Percentiles rank a stretch among this genome's conserved stretches.
Conservation (phyloP, 768 basidiomycete species). For the Epithele typhae region DNA sequence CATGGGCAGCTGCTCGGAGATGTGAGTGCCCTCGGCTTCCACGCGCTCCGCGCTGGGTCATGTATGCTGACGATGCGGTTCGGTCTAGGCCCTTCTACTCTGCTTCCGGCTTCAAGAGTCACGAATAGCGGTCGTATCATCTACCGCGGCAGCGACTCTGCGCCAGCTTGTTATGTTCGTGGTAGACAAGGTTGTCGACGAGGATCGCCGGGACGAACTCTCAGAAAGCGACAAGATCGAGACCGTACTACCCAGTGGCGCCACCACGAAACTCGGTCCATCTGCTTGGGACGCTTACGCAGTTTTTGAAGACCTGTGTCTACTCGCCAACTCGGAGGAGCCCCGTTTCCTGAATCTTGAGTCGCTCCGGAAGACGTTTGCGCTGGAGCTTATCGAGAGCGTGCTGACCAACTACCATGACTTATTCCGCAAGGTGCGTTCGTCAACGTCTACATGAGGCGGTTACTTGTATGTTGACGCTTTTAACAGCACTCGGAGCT, state of each 20-base stretch:
- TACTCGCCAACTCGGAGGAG: slow-evolving; percentile 78
- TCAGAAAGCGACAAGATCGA: slow-evolving; percentile 31
- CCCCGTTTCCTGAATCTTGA: slow-evolving; percentile 81
- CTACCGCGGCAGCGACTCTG: slow-evolving; percentile 93
- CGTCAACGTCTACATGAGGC: neutral
- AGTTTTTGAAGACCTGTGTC: slow-evolving; percentile 89
- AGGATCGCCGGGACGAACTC: slow-evolving; percentile 51
- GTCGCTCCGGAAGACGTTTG: slow-evolving; percentile 86
- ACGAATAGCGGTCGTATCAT: slow-evolving; percentile 92
- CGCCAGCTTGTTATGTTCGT: slow-evolving; percentile 97
- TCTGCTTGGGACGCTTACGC: slow-evolving; percentile 82
- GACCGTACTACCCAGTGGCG: slow-evolving; percentile 64
- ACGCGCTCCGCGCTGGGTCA: neutral
- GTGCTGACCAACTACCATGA: slow-evolving; percentile 89
- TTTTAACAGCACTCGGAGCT: slow-evolving; percentile 68
- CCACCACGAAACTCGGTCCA: slow-evolving; percentile 56
- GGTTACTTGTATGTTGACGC: neutral
- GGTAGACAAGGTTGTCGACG: slow-evolving; percentile 87
- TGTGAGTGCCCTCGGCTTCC: slow-evolving; percentile 44
- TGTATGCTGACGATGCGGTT: neutral
- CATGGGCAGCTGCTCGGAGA: slow-evolving; percentile 79
- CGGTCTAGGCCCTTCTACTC: slow-evolving; percentile 73
- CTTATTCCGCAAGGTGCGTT: slow-evolving; percentile 72
- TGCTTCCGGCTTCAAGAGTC: slow-evolving; percentile 97
- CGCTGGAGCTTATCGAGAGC: slow-evolving; percentile 95